Percentiles rank a stretch among this genome's conserved stretches.
Conservation (phyloP, 2,329 filamentous ascomycete genomes). For the Fusarium stilboides region DNA sequence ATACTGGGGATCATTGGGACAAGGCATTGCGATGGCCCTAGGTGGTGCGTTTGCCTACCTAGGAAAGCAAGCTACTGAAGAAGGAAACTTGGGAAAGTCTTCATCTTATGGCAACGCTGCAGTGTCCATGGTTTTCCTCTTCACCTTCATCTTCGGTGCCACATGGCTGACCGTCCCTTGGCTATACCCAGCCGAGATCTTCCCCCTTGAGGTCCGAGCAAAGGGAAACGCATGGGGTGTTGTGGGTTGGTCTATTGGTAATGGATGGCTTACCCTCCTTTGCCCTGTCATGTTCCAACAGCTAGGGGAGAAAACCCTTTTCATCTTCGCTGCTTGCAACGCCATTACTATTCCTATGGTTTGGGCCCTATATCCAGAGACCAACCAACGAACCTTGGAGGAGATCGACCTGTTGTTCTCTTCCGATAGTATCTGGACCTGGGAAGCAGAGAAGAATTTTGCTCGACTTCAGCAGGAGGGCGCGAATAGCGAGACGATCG, state of each 20-base stretch:
- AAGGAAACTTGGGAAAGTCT: conserved; percentile 60
- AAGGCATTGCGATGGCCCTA: conserved; percentile 77
- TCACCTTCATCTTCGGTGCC: conserved; percentile 59
- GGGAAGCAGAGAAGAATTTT: conserved; percentile 79
- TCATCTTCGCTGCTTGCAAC: conserved; percentile 80
- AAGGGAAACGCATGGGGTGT: conserved; percentile 84
- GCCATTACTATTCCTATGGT: conserved; percentile 77
- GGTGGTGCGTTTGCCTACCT: conserved; percentile 69
- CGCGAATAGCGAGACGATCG: too few species aligned
- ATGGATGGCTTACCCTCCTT: conserved; percentile 72
- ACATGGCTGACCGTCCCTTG: conserved; percentile 69
- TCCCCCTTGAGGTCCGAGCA: conserved; percentile 78
- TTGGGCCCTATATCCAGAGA: conserved; percentile 82
- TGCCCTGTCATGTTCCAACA: conserved; percentile 60
- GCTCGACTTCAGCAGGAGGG: too few species aligned
- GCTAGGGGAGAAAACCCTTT: conserved; percentile 75
- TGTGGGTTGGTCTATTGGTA: conserved; percentile 82
- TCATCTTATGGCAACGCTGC: conserved; percentile 74
- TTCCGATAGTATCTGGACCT: conserved; percentile 75
- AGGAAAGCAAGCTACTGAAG: conserved; percentile 64
- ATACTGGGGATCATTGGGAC: conserved; percentile 76
- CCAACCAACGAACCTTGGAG: conserved; percentile 80
- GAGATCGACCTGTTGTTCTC: conserved; percentile 83
- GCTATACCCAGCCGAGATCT: conserved; percentile 81
- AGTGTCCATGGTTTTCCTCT: conserved; percentile 78